phyloP scores from a whole-genome alignment of 331 rosid species.

The Quercus tomentella region DNA sequence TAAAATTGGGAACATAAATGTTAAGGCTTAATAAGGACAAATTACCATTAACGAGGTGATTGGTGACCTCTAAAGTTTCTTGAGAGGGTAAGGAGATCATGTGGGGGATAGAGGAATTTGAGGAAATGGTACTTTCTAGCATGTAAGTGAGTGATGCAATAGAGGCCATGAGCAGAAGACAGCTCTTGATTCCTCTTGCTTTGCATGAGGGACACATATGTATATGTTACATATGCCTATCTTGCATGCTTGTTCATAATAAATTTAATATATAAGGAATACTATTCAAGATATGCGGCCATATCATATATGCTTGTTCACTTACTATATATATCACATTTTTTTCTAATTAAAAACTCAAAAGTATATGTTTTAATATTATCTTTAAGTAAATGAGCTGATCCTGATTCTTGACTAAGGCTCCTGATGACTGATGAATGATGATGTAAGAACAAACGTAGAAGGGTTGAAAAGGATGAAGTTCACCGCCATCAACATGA shows the following conservation, averaged over 20 bases:
- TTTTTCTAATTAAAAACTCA: too few species aligned
- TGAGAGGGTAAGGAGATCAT: background rate
- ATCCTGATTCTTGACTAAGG: too few species aligned
- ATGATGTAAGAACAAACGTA: too few species aligned
- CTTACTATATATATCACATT: background rate
- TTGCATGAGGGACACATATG: background rate
- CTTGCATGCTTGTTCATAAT: background rate
- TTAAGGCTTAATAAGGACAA: background rate
- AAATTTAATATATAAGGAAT: background rate
- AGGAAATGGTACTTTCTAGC: background rate
- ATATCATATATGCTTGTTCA: background rate
- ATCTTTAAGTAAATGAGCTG: too few species aligned
- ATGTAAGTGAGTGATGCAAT: background rate
- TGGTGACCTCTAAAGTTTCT: background rate
- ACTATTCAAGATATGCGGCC: background rate
- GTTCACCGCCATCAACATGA: too few species aligned
- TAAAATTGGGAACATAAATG: background rate
- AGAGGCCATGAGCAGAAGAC: background rate
- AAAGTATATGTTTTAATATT: too few species aligned
- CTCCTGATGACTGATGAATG: too few species aligned
- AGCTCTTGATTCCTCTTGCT: background rate
- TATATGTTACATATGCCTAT: background rate
- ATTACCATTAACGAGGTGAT: background rate
- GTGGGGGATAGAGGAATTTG: background rate
- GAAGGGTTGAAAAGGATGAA: too few species aligned